Base-by-base conservation (phyloP, 2,329 filamentous ascomycete genomes). In the Monilinia fructicola region DNA sequence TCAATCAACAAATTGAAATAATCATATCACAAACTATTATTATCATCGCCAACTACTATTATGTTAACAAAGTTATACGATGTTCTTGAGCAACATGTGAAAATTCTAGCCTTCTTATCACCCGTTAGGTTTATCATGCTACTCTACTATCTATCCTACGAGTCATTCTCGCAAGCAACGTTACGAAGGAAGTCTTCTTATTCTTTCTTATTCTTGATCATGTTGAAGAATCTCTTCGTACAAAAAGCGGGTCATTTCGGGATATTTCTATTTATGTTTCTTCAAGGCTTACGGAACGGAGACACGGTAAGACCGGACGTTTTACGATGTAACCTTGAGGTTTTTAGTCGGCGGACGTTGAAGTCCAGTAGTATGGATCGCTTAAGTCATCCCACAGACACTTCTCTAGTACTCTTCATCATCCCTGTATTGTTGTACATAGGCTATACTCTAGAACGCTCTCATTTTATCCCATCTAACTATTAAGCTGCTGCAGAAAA, bases 91-190 rank as follows among this genome's bases (percentile, higher is more conserved):
- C 44, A 50, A 14, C 44, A 50, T 26, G 44, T 55, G 44, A 35
- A 48, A 21, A 50, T 23, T 26, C 10, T 35, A 60, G n/a, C 18
- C 31, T 21, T 60, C 28, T 60, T 23, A 60, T 60, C 58, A 50
- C 9, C 31, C 58, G 44, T 60, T 38, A 7, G 9, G 4, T 21
- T 60, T 50, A 50, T 26, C n/a, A 40, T 50, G 28, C 44, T 52
- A 50, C 21, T 50, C 14, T 48, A 14, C 58, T 60, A 61, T 50
- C 58, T 50, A 59, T 59, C 44, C 28, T 50, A 50, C 46, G 46
- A 50, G 16, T 58, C 38, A 6, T 61, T 50, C 31, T 61, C 58
- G 58, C 44, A 26, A 50, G 58, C 58, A 61, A 61, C 58, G 58
- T 61, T 61, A 40, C 58, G 44, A 50, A 28, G 23, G 28, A 21